Base-by-base conservation (phyloP, 176 grass and related monocot species). In the Rhynchospora pubera region DNA sequence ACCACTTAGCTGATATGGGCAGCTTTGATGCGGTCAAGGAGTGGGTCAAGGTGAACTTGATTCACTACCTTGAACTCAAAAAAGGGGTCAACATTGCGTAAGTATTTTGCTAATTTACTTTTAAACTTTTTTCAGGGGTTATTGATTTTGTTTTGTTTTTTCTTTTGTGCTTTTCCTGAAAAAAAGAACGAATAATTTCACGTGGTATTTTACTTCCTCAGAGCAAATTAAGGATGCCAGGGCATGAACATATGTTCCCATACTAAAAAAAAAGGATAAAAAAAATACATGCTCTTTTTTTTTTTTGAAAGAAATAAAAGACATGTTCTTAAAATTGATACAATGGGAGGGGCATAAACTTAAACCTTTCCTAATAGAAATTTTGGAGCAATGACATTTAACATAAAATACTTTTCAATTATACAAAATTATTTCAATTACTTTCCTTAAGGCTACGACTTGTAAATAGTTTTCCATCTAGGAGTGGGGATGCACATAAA, bases 51-150 rank as follows among this genome's bases (percentile, higher is more conserved):
- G 71, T 65, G 44, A 91, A 97, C 77, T 85, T 91, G 69, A 93
- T 88, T 23, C 61, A 13, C 19, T 97, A 97, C 67, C 57, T 80
- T 11, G 15, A 82, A 65, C 91, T 87, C 77, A 59, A 85, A 57
- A 89, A 87, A 57, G 93, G 89, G 65, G 91, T 97, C 78, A 79
- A 97, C 87, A 91, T 97, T 84, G 88, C 59, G 90, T 89, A 79
- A 68, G 85, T 87, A 51, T 53, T 50, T 76, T 55, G 11, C 56
- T 70, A 72, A 23, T 62, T 62, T 9, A 28, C 23, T 23, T 21
- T 62, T 1, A 28, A 28, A 4, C 4, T 39, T 39, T 39, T 39
- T 39, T 39, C 0, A 28, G 26, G 26, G 2, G 34, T 39, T 39
- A 39, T 42, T 32, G 9, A 42, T 55, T 23, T 5, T 23, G 14